These are phyloP conservation scores for Panicum virgatum DNA, from an alignment of 202 grass and related monocot species.

Conservation along the genomic window DNA sequence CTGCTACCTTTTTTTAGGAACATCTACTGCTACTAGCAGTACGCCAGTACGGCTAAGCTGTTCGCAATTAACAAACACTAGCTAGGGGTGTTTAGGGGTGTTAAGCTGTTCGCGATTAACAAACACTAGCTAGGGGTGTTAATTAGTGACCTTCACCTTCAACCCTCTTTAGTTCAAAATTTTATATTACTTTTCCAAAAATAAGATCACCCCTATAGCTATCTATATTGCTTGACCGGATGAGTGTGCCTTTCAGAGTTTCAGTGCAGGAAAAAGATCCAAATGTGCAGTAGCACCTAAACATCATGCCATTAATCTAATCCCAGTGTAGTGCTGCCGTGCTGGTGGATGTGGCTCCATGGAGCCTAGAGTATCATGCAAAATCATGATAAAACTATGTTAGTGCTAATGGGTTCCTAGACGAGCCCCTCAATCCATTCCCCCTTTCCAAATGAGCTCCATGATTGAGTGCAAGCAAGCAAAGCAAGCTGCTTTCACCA, in stretches of 20 bases:
- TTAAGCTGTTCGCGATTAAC: no score
- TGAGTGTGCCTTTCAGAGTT: background rate
- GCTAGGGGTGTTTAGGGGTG: no score
- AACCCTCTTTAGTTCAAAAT: no score
- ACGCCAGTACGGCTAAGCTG: background rate
- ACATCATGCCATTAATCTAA: background rate
- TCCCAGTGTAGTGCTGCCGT: no score
- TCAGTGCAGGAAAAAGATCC: background rate
- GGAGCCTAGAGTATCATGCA: background rate
- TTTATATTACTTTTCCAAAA: no score
- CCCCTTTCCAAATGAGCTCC: background rate
- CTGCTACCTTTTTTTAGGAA: background rate
- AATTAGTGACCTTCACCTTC: no score
- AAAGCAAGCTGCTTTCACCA: conserved; percentile 22
- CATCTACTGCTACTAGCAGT: background rate
- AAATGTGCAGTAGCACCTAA: conserved; percentile 3
- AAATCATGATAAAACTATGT: background rate
- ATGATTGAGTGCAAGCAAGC: conserved; percentile 33
- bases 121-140: no score
- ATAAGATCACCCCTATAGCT: no score
- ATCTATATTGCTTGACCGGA: no score
- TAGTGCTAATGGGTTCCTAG: conserved; percentile 33
- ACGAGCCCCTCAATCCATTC: conserved; percentile 13
- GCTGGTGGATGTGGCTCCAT: conserved; percentile 25
- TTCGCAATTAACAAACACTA: background rate